These are phyloP conservation scores for Termitomyces sp. DNA, from an alignment of 1,284 basidiomycete genomes.

Conservation along the genomic window DNA sequence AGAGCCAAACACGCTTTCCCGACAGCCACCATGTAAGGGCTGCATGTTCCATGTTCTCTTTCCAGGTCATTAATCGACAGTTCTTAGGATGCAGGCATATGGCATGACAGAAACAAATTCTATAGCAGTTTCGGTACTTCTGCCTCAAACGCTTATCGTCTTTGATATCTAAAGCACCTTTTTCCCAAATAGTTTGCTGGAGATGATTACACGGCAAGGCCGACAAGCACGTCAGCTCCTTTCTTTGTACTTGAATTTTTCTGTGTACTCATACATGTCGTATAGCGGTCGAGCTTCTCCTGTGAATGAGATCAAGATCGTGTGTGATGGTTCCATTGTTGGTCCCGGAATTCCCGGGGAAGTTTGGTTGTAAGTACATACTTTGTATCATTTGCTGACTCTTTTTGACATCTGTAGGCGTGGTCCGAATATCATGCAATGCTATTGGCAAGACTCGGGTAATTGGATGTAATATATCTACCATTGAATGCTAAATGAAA, in stretches of 20 bases:
- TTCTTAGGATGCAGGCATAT: slow-evolving; percentile 50
- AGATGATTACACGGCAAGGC: slow-evolving; percentile 48
- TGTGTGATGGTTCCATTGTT: slow-evolving; percentile 33
- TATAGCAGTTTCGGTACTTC: slow-evolving; percentile 36
- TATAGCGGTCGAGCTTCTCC: slow-evolving; percentile 44
- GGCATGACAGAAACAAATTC: slow-evolving; percentile 60
- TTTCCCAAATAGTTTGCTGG: slow-evolving; percentile 34
- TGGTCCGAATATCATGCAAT: slow-evolving; percentile 60
- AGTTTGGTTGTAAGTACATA: slow-evolving; percentile 48
- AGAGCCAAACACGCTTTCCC: slow-evolving; percentile 41
- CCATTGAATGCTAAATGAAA: background rate
- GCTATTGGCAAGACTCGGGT: slow-evolving; percentile 59
- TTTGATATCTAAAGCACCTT: background rate
- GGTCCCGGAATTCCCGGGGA: slow-evolving; percentile 43
- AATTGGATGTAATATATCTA: slow-evolving; percentile 10
- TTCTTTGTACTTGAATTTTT: background rate
- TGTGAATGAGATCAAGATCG: slow-evolving; percentile 47
- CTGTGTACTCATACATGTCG: background rate
- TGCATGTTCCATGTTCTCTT: background rate
- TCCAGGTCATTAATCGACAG: slow-evolving; percentile 1
- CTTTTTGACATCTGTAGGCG: slow-evolving; percentile 30
- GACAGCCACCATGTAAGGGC: slow-evolving; percentile 36
- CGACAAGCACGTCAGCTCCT: slow-evolving; percentile 44
- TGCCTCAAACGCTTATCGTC: background rate
- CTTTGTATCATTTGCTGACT: background rate